Base-by-base conservation (phyloP, 1,284 basidiomycete genomes). In the Sanghuangporus sanghuang region DNA sequence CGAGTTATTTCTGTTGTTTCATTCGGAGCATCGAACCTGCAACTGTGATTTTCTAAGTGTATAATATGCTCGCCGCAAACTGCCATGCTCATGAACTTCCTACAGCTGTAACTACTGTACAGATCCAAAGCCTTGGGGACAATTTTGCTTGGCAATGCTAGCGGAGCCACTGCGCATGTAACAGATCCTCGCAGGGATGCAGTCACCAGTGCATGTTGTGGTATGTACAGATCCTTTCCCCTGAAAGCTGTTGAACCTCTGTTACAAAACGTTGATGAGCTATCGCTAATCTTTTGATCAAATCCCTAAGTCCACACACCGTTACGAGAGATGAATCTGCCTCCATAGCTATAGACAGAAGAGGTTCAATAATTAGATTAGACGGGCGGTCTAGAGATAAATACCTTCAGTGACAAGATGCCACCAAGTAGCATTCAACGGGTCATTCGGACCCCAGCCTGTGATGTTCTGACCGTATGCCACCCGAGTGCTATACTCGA, bases 341-440 rank as follows among this genome's bases (percentile, higher is more conserved):
- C 67, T 81, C 78, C 90, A 93, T 92, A 58, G 82, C 86, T 87
- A 65, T 61, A 56, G 62, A 50, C 38, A 8, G 14, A 14, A 16
- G 32, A 32, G 39, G 8, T n/a, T 40, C 18, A 14, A 6, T 56
- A 56, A 8, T 21, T 8, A 6, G 23, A 39, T 44, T 11, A 18
- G 38, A 56, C 54, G 32, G 16, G n/a, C 35, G 27, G 18, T 38
- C 49, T 14, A 27, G 23, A 44, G 48, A 54, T 42, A 53, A 76
- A 66, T 64, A 85, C 87, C 82, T 76, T 93, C 89, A 2, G 92
- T 93, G 48, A 93, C 84, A 32, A 75, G 80, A 69, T 92, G 89
- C 90, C 90, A 93, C 85, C 89, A 93, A 5, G 91, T 92, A 16
- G 87, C 89, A 68, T 93, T 93, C 63, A 93, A 73, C 0, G 91